Base-by-base conservation (phyloP, 2,329 filamentous ascomycete species). In the Penicillium brevicompactum region DNA sequence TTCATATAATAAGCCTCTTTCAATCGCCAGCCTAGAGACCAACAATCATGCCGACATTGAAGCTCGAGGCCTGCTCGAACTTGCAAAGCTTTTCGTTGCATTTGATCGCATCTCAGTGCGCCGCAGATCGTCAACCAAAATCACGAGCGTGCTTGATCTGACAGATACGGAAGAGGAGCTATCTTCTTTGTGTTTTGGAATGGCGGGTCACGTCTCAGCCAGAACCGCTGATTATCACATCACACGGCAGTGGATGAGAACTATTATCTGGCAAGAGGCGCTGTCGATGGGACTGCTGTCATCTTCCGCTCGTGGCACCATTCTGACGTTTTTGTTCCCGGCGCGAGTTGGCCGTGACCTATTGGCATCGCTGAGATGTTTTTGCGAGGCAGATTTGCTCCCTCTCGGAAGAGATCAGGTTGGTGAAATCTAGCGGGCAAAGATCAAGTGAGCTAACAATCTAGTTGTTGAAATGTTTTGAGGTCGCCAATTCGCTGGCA, bases 221-320 rank as follows among this genome's bases (percentile, higher is more conserved):
- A 61, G 68, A 10, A 55, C 65, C 11, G 68, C 68, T 21, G 68
- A 71, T 22, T 69, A 61, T 24, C 59, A 62, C 30, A 69, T 70
- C 40, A 71, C 68, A 1, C 62, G 60, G 44, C 60, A 70, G 53
- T 71, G 68, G 68, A 71, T 71, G 68, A 60, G 68, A 24, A 69
- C 63, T 1, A 71, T 71, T 7, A 55, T 71, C 18, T 71, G 68
- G 68, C 68, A 70, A 27, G 56, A 69, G 27, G 68, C 67, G 14
- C 48, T 71, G 4, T 64, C 64, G 3, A 43, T 54, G 38, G 62
- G 61, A 2, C 51, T 70, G 14, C 45, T 71, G 2, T 71, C 68
- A 6, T 70, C 68, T 7, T 53, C 57, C 6, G 57, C 65, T 1
- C 48, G 53, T n/a, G 45, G 34, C 4, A 50, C 55, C 18, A 49